Evolutionary conservation across 768 basidiomycete species (phyloP).

Genomic region (Pleurotus citrinopileatus): DNA sequence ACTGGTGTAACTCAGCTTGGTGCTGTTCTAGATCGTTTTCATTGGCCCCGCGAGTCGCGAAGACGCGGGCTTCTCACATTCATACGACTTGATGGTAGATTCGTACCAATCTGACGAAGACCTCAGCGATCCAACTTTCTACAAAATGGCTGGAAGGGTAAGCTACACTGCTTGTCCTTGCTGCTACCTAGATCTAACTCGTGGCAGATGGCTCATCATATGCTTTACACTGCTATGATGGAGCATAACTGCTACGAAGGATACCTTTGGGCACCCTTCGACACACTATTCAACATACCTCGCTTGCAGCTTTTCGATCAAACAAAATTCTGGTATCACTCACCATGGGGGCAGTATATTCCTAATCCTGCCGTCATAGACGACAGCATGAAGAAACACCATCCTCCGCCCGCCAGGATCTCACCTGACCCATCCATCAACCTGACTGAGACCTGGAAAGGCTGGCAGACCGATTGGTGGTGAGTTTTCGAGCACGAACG

Average conservation of each 20-base stretch:
- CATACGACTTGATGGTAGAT: conserved; percentile 48
- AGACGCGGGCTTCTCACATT: conserved; percentile 43
- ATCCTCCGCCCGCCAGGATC: conserved; percentile 37
- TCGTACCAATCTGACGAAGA: conserved; percentile 44
- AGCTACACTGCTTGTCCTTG: conserved; percentile 7
- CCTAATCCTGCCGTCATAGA: conserved; percentile 32
- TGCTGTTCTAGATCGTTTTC: conserved; percentile 36
- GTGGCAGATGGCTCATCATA: conserved; percentile 46
- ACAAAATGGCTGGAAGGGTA: conserved; percentile 44
- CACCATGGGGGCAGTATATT: conserved; percentile 41
- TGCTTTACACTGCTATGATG: conserved; percentile 45
- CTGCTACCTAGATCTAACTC: neutral
- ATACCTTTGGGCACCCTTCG: conserved; percentile 52
- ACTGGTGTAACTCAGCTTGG: neutral
- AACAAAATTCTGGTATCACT: conserved; percentile 47
- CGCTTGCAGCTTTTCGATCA: conserved; percentile 45
- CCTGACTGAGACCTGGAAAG: conserved; percentile 35
- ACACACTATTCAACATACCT: conserved; percentile 47
- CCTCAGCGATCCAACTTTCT: conserved; percentile 29
- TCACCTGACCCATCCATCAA: conserved; percentile 37
- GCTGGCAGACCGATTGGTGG: conserved; percentile 44
- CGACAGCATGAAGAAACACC: conserved; percentile 12
- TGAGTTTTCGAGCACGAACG: conserved; percentile 16
- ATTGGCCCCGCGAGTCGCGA: conserved; percentile 45
- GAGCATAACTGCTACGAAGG: conserved; percentile 45